Conservation (phyloP, 176 grass and related monocot genomes). For the Oryza glumipatula region DNA sequence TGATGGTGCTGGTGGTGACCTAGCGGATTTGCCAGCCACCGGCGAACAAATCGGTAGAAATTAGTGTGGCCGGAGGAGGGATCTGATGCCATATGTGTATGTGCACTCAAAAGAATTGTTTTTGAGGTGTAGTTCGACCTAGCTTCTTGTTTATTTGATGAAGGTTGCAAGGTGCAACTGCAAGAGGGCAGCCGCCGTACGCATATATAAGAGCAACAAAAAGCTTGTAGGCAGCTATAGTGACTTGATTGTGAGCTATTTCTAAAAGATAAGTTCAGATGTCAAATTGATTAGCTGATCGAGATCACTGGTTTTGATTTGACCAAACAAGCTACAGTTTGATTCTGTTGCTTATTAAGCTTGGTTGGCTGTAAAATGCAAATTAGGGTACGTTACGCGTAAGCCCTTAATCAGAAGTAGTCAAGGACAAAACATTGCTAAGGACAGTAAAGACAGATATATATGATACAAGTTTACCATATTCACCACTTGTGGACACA, state of each 20-base stretch:
- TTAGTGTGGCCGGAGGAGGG: conserved; percentile 45
- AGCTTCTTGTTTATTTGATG: conserved; percentile 32
- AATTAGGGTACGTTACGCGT: conserved; percentile 26
- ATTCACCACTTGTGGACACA: conserved; percentile 18
- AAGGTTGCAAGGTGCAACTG: conserved; percentile 41
- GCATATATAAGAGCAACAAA: conserved; percentile 38
- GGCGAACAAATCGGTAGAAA: conserved; percentile 47
- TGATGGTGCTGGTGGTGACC: conserved; percentile 14
- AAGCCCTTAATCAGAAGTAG: conserved; percentile 12
- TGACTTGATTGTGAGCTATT: conserved; percentile 25
- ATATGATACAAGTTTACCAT: conserved; percentile 25
- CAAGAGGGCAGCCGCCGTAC: not conserved
- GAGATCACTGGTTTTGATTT: conserved; percentile 34
- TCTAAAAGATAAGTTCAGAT: conserved; percentile 36
- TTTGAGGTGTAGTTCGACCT: conserved; percentile 5
- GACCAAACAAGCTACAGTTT: not conserved
- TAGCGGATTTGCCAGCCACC: conserved; percentile 33
- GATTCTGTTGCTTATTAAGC: conserved; percentile 5
- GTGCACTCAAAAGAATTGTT: not conserved
- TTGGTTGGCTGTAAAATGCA: conserved; percentile 11
- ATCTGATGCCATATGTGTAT: conserved; percentile 49
- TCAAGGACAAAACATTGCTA: conserved; percentile 31
- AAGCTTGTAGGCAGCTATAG: conserved; percentile 5
- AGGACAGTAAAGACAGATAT: conserved; percentile 6
- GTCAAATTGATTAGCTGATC: conserved; percentile 25